A percentile compares a stretch with the other conserved stretches of the same genome.
Evolutionary conservation across 148 eudicot genomes (phyloP).

Genomic region (Cornus controversa): DNA sequence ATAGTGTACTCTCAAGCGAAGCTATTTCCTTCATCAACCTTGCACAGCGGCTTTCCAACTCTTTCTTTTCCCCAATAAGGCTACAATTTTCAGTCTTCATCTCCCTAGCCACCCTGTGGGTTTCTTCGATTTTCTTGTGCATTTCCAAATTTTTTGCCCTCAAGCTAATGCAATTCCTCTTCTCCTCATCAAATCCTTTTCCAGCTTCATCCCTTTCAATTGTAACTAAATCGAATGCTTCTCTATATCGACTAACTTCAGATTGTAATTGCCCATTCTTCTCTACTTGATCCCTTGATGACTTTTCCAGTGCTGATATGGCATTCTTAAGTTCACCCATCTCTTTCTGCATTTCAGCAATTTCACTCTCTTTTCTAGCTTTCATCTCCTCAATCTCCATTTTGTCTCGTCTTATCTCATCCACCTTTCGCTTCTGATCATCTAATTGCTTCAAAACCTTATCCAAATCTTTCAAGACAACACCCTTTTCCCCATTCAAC

Average conservation of each 20-base stretch:
- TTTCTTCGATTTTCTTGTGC: conserved; percentile 42
- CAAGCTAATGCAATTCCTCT: conserved; percentile 30
- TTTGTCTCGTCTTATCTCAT: conserved; percentile 35
- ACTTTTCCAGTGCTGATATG: conserved; percentile 32
- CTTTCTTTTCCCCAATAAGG: conserved; percentile 48
- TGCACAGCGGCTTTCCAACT: conserved; percentile 32
- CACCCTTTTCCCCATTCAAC: conserved; percentile 36
- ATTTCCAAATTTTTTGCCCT: conserved; percentile 35
- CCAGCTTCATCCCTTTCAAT: conserved; percentile 51
- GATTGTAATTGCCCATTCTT: conserved; percentile 35
- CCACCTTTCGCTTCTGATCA: conserved; percentile 35
- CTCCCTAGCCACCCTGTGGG: conserved; percentile 24
- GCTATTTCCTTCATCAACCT: conserved; percentile 35
- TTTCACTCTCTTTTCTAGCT: conserved; percentile 31
- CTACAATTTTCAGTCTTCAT: conserved; percentile 32
- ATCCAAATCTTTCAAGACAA: conserved; percentile 22
- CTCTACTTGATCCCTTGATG: conserved; percentile 17
- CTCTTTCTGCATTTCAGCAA: conserved; percentile 35
- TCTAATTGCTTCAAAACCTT: conserved; percentile 27
- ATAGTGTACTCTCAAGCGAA: conserved; percentile 27
- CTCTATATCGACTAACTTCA: conserved; percentile 30
- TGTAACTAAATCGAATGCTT: conserved; percentile 25
- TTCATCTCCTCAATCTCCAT: conserved; percentile 38
- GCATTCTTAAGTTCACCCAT: conserved; percentile 24
- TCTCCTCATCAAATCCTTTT: conserved; percentile 47